Percentiles rank a stretch among this genome's conserved stretches.
Conservation (phyloP, 176 grass and related monocot genomes). For the Otatea glauca region DNA sequence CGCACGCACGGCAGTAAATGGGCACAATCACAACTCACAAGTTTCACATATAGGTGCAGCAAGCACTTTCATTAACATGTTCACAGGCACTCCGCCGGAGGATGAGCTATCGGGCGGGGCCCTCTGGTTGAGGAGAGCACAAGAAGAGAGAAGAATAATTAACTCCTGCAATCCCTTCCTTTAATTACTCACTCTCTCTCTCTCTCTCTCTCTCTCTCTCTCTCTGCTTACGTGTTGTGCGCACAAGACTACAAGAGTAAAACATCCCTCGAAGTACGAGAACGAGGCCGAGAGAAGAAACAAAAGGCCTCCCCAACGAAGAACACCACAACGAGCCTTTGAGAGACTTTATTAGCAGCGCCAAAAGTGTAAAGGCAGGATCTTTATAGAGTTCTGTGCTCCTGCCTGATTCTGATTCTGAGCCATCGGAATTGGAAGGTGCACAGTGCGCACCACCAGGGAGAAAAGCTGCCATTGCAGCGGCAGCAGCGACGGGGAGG, state of each 20-base stretch:
- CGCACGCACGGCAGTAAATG: conserved; percentile 31
- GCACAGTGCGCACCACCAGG: neutral
- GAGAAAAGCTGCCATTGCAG: conserved; percentile 27
- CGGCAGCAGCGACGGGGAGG: neutral
- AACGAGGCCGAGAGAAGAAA: conserved; percentile 33
- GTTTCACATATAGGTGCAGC: neutral
- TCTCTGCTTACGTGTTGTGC: conserved; percentile 1
- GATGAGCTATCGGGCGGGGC: neutral
- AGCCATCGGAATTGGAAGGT: conserved; percentile 23
- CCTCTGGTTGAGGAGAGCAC: neutral
- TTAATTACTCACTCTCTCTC: conserved; percentile 9
- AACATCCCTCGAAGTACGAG: conserved; percentile 15
- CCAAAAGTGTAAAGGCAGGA: conserved; percentile 3
- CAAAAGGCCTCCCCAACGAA: conserved; percentile 27
- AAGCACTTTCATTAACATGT: conserved; percentile 32
- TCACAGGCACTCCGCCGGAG: conserved; percentile 42
- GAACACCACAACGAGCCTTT: conserved; percentile 23
- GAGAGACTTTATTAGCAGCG: neutral
- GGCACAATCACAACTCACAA: conserved; percentile 36
- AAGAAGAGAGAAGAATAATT: neutral
- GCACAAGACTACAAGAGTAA: neutral
- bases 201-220: neutral
- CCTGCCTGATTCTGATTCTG: neutral
- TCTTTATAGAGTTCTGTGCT: conserved; percentile 18
- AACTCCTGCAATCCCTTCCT: neutral